A percentile compares a stretch with the other conserved stretches of the same genome.
Conservation (phyloP, 148 eudicot species). For the Dysphania ambrosioides region DNA sequence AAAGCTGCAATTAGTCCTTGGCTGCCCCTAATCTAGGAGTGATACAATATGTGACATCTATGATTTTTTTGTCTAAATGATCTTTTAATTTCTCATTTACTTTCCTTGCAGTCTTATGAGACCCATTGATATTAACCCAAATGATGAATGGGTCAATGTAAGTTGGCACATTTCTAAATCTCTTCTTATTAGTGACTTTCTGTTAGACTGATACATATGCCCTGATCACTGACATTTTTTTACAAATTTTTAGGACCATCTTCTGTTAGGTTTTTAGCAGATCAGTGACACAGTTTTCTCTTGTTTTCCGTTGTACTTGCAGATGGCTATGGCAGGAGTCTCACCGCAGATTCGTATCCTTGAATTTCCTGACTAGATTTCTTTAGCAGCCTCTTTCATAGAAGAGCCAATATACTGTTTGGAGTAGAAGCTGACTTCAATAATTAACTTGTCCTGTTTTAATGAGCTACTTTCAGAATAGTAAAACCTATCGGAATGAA, state of each 20-base stretch:
- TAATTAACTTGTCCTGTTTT: background rate
- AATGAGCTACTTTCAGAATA: background rate
- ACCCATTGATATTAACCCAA: slow-evolving; percentile 82
- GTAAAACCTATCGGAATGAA: background rate
- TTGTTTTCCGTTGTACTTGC: slow-evolving; percentile 18
- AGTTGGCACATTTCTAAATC: slow-evolving; percentile 29
- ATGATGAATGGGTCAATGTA: slow-evolving; percentile 90
- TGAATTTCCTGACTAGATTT: background rate
- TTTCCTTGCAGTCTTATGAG: slow-evolving; percentile 71
- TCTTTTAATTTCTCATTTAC: slow-evolving; percentile 13
- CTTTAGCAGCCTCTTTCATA: background rate
- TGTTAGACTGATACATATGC: background rate
- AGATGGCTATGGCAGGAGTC: slow-evolving; percentile 85
- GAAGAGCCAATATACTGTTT: background rate
- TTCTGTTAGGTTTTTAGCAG: background rate
- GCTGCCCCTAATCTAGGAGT: background rate
- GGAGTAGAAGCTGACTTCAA: background rate
- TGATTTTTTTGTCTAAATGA: background rate
- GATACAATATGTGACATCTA: background rate
- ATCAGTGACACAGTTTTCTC: background rate
- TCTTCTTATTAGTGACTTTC: background rate
- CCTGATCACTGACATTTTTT: background rate
- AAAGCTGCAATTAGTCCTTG: background rate
- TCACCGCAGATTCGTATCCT: slow-evolving; percentile 95
- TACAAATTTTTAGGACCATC: slow-evolving; percentile 3